Evolutionary conservation across 345 rosid species (phyloP).

Genomic region (Salix caprea): DNA sequence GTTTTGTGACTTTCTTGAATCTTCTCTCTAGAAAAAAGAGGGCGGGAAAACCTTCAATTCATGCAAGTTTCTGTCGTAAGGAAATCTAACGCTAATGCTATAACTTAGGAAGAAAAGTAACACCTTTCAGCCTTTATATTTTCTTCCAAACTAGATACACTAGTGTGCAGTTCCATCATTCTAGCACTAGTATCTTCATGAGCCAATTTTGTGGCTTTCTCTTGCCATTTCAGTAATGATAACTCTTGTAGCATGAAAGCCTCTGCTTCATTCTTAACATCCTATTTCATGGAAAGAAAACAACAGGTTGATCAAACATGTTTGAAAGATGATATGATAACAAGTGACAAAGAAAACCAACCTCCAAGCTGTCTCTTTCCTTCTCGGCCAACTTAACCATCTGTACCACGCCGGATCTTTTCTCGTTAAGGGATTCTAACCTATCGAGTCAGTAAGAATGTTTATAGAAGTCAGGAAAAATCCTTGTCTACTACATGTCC

Average conservation of each 20-base stretch:
- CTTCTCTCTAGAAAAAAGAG: slow-evolving; percentile 53
- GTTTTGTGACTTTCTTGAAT: slow-evolving; percentile 59
- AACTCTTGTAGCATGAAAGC: slow-evolving; percentile 89
- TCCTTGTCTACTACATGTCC: background rate
- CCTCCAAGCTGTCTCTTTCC: slow-evolving; percentile 96
- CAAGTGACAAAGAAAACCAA: slow-evolving; percentile 30
- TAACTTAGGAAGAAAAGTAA: background rate
- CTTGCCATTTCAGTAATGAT: slow-evolving; percentile 86
- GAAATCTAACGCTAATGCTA: background rate
- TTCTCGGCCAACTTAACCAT: slow-evolving; percentile 97
- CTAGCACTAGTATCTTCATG: slow-evolving; percentile 57
- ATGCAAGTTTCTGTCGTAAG: background rate
- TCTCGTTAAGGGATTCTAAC: slow-evolving; percentile 82
- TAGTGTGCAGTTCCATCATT: slow-evolving; percentile 53
- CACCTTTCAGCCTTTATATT: slow-evolving; percentile 67
- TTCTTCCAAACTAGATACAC: slow-evolving; percentile 57
- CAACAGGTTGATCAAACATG: slow-evolving; percentile 10
- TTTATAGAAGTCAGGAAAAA: background rate
- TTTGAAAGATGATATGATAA: background rate
- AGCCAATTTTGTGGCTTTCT: slow-evolving; percentile 79
- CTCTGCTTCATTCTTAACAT: slow-evolving; percentile 92
- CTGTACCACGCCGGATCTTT: slow-evolving; percentile 93
- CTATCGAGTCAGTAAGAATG: slow-evolving; percentile 24
- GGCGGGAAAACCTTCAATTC: background rate
- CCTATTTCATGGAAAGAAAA: slow-evolving; percentile 43